Evolutionary conservation across 2,329 filamentous ascomycete genomes (phyloP).

Genomic region (Fusarium begoniae): DNA sequence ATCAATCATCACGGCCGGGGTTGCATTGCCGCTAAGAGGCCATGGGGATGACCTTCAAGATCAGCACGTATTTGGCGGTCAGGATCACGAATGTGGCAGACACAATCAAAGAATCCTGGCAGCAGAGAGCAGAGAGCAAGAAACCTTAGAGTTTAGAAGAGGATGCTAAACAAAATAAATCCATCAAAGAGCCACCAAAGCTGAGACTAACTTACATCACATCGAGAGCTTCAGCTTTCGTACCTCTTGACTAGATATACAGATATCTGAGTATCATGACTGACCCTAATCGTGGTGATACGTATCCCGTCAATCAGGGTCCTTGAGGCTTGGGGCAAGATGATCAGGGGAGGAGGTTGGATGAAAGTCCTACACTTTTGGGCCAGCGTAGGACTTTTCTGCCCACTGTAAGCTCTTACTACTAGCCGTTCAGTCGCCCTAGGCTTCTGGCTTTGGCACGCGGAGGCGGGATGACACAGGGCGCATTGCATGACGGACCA

Average conservation of each 20-base stretch:
- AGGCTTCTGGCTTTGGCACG: slow-evolving; percentile 12
- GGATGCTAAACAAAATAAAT: not conserved
- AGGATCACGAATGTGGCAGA: not conserved
- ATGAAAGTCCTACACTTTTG: slow-evolving; percentile 28
- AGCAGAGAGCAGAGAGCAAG: not conserved
- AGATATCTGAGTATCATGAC: not conserved
- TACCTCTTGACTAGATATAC: not conserved
- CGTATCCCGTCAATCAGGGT: slow-evolving; percentile 17
- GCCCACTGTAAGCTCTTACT: slow-evolving; percentile 5
- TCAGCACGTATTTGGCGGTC: slow-evolving; percentile 26
- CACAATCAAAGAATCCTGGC: not conserved
- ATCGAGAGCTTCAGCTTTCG: not conserved
- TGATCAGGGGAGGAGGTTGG: slow-evolving; percentile 10
- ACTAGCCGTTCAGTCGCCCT: slow-evolving; percentile 16
- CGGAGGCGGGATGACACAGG: slow-evolving; percentile 32
- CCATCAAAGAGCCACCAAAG: not conserved
- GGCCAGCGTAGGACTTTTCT: slow-evolving; percentile 34
- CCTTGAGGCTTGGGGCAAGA: not conserved
- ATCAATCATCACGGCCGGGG: not conserved
- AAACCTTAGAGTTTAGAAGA: not conserved
- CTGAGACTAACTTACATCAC: not conserved
- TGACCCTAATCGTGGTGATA: not conserved
- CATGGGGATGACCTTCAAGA: not conserved
- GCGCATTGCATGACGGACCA: slow-evolving; percentile 39
- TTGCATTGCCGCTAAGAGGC: not conserved